Conservation (phyloP, 2,329 filamentous ascomycete genomes). For the Helicocarpus griseus region DNA sequence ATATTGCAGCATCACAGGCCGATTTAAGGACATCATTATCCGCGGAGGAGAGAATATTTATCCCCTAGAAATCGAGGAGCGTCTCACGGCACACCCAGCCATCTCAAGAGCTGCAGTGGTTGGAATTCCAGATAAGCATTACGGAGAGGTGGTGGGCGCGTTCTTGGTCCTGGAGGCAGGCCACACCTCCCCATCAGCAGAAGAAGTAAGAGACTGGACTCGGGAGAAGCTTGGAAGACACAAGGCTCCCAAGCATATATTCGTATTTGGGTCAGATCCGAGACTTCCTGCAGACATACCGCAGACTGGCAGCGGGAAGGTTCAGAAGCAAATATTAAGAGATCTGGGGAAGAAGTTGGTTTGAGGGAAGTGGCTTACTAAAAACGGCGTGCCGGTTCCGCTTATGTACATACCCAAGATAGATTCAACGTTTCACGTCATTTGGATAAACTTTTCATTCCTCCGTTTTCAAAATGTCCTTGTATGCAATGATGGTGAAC, state of each 20-base stretch:
- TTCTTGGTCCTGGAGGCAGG: slow-evolving; percentile 39
- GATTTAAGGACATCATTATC: slow-evolving; percentile 74
- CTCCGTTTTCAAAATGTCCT: too few species aligned
- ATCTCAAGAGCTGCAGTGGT: slow-evolving; percentile 59
- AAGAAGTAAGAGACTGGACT: slow-evolving; percentile 55
- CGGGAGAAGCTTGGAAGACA: slow-evolving; percentile 52
- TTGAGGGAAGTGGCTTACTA: neutral
- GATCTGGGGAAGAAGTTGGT: slow-evolving; percentile 34
- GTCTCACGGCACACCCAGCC: slow-evolving; percentile 54
- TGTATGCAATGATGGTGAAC: too few species aligned
- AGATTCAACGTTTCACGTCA: neutral
- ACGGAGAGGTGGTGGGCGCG: slow-evolving; percentile 62
- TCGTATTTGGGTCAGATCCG: slow-evolving; percentile 60
- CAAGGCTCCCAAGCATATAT: slow-evolving; percentile 63
- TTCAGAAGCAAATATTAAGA: slow-evolving; percentile 51
- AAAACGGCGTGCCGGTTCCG: neutral
- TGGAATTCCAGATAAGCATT: slow-evolving; percentile 59
- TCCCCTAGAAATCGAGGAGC: slow-evolving; percentile 65
- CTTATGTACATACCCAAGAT: neutral
- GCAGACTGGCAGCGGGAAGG: slow-evolving; percentile 63
- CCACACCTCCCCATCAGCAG: slow-evolving; percentile 35
- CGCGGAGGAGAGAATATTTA: slow-evolving; percentile 65
- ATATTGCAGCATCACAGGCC: slow-evolving; percentile 63
- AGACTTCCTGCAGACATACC: slow-evolving; percentile 42
- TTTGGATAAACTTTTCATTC: too few species aligned